Conservation (phyloP, 345 rosid genomes). For the Eucalyptus cloeziana region DNA sequence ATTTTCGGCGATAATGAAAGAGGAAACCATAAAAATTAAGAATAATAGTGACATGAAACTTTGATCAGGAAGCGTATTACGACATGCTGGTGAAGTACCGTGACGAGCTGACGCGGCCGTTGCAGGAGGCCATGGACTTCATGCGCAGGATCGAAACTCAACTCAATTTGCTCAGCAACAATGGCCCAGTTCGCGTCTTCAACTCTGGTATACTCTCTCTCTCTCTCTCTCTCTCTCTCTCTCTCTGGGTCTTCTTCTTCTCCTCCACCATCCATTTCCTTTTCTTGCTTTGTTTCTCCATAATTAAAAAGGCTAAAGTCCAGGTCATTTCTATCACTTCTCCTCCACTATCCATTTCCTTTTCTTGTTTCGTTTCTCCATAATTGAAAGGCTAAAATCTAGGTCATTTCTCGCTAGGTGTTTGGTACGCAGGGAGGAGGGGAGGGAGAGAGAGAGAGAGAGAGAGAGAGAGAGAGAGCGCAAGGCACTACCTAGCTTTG, state of each 20-base stretch:
- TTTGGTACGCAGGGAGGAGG: not conserved
- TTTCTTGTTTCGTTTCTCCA: not conserved
- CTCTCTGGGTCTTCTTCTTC: not conserved
- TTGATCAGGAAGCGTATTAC: conserved; percentile 77
- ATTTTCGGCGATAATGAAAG: not conserved
- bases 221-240: not conserved
- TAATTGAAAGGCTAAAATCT: not conserved
- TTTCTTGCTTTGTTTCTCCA: not conserved
- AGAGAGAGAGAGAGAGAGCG: not conserved
- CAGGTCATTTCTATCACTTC: not conserved
- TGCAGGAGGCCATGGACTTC: conserved; percentile 98
- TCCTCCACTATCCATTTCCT: not conserved
- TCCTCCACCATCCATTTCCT: not conserved
- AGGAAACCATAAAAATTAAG: not conserved
- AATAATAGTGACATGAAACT: not conserved
- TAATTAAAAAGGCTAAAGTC: not conserved
- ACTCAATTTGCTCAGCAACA: conserved; percentile 63
- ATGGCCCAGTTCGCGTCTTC: conserved; percentile 64
- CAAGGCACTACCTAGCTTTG: not conserved
- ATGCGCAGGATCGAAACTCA: conserved; percentile 94
- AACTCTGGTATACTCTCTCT: conserved; percentile 42
- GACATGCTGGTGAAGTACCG: conserved; percentile 94
- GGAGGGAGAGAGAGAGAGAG: not conserved
- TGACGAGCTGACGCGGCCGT: conserved; percentile 84
- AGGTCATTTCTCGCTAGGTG: not conserved